Percentiles rank a stretch among this genome's conserved stretches.
Evolutionary conservation across 805 yeast species (phyloP).

Genomic region (Sugiyamaella chiloensis): DNA sequence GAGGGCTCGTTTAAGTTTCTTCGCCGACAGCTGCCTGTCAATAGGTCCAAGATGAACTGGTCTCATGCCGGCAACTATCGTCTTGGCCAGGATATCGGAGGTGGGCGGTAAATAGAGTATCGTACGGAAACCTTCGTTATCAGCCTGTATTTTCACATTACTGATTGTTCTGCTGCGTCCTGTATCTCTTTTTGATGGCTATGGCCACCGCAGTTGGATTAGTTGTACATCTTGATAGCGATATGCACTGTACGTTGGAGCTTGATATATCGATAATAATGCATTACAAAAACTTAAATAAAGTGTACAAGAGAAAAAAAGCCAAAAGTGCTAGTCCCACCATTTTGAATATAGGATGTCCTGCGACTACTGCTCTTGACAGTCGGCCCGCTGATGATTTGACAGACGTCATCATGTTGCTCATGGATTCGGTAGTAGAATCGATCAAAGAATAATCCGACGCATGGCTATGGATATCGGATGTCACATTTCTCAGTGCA

Average conservation of each 20-base stretch:
- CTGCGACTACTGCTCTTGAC: constrained; percentile 52
- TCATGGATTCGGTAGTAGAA: constrained; percentile 50
- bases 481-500: constrained; percentile 60
- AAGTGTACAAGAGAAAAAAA: constrained; percentile 56
- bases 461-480: constrained; percentile 65
- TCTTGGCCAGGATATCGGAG: constrained; percentile 50
- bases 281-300: constrained; percentile 46
- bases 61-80: constrained; percentile 88
- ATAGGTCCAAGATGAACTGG: constrained; percentile 91
- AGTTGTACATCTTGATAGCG: no score
- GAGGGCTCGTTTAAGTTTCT: constrained; percentile 77
- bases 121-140: constrained; percentile 4
- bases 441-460: constrained; percentile 43
- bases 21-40: constrained; percentile 88
- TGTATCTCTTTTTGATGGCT: no score
- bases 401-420: constrained; percentile 46
- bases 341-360: constrained; percentile 57
- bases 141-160: no score
- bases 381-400: constrained; percentile 51
- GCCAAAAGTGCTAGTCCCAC: constrained; percentile 53
- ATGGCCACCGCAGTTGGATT: no score
- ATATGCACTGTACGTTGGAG: no score
- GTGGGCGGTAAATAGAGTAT: constrained; percentile 9
- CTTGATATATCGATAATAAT: no score
- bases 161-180: no score